A percentile compares a stretch with the other conserved stretches of the same genome.
phyloP scores from a whole-genome alignment of 192 early-diverging fungal species.

The Martensiomyces pterosporus region DNA sequence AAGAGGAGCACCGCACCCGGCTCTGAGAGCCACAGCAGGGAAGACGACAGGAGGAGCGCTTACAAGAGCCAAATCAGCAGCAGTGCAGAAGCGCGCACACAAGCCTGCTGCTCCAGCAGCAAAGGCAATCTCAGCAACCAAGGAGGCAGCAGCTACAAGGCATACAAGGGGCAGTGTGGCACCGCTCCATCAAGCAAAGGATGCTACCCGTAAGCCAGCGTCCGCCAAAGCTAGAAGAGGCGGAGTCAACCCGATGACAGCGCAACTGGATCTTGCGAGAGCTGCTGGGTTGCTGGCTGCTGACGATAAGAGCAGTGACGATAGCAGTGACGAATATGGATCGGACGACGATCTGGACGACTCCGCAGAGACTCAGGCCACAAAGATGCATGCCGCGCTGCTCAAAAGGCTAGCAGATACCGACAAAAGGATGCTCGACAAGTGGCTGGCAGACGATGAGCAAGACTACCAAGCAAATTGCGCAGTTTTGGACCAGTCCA shows the following conservation, averaged over 20 bases:
- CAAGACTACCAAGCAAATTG: slow-evolving; percentile 27
- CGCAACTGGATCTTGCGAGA: slow-evolving; percentile 25
- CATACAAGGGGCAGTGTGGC: too few species aligned
- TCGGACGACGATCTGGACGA: slow-evolving; percentile 38
- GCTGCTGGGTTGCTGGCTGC: slow-evolving; percentile 19
- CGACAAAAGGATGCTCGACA: slow-evolving; percentile 1
- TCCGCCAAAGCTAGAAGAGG: not conserved
- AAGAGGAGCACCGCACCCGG: too few species aligned
- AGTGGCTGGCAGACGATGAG: slow-evolving; percentile 17
- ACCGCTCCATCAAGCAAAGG: too few species aligned
- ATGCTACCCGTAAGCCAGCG: too few species aligned
- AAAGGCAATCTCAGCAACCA: too few species aligned
- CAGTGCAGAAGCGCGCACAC: too few species aligned
- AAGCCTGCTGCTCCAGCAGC: too few species aligned
- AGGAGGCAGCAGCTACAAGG: too few species aligned
- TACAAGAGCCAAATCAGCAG: too few species aligned
- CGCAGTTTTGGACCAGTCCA: slow-evolving; percentile 21
- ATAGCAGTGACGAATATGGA: slow-evolving; percentile 24
- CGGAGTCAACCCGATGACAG: slow-evolving; percentile 10
- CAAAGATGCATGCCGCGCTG: slow-evolving; percentile 8
- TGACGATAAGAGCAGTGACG: slow-evolving; percentile 3
- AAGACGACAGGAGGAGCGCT: too few species aligned
- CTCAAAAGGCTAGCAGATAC: slow-evolving; percentile 2
- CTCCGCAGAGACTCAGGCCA: slow-evolving; percentile 22
- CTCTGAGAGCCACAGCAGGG: too few species aligned